Base-by-base conservation (phyloP, 2,329 filamentous ascomycete species). In the Aspergillus proliferans region DNA sequence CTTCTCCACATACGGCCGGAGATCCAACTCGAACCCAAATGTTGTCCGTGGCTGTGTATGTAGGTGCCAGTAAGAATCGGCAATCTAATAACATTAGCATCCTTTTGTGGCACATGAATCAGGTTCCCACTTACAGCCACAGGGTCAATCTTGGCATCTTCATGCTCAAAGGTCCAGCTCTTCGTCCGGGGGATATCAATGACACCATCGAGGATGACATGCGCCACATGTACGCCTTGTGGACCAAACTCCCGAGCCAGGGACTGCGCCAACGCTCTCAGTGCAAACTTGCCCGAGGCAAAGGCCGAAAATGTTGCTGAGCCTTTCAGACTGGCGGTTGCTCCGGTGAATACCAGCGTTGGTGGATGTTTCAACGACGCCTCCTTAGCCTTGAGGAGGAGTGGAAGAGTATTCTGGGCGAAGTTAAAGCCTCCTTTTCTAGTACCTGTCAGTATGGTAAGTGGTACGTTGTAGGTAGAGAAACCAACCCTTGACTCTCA, bases 211-310 rank as follows among this genome's bases (percentile, higher is more conserved):
- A 94, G 84, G 52, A 95, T 82, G 4, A 85, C 83, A 70, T 94
- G 88, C 0, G 85, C 81, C 1, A 95, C 85, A 66, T 95, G 90
- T 1, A 95, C 80, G 2, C 90, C 90, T 66, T 87, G 76, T 0
- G 90, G 88, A 0, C 86, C 87, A 67, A 93, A 95, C 66, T 95
- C 90, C 49, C 86, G 80, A 0, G 89, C 87, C 22, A 95, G 75
- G 30, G 81, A 86, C 68, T 92, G 88, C 0, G 80, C 78, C 45
- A 94, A 70, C 0, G 85, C 88, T 28, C 90, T 78, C 58, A 86
- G 72, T 3, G 87, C 88, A 65, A 89, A 94, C 66, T 94, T 95
- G 24, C 85, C 86, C 2, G 83, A 81, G 0, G 88, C 85, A 62
- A 95, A 95, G 6, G 79, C 72, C 1, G 82, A 74, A 66, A 89